Percentiles rank a stretch among this genome's conserved stretches.
These are phyloP conservation scores for Acanthamoeba castellanii DNA, from an alignment of 208 protist genomes.

Conservation along the genomic window DNA sequence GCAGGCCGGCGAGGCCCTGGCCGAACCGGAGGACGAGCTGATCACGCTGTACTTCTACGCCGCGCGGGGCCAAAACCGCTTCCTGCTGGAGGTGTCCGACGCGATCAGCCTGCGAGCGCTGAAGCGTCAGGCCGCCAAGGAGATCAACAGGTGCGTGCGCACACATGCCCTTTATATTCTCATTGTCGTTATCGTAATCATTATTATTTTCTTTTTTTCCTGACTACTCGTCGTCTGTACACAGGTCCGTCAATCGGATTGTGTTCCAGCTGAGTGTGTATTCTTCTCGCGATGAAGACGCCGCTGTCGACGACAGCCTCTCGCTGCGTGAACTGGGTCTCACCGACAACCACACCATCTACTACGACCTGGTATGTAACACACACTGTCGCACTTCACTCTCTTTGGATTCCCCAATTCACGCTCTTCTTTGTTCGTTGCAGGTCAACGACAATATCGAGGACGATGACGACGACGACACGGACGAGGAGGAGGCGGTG, in stretches of 20 bases:
- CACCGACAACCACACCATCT: constrained; percentile 36
- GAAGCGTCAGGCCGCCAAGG: background rate
- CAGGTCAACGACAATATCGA: background rate
- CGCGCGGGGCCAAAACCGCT: background rate
- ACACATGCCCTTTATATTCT: background rate
- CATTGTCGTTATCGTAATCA: background rate
- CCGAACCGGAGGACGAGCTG: background rate
- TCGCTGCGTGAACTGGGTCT: constrained; percentile 4
- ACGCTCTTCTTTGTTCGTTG: too few relatives aligned
- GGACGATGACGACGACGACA: background rate
- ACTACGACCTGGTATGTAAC: constrained; percentile 13
- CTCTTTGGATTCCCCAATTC: too few relatives aligned
- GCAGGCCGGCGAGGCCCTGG: background rate
- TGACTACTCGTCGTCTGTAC: background rate
- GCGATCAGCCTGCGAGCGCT: constrained; percentile 7
- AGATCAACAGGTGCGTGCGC: background rate
- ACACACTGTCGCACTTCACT: too few relatives aligned
- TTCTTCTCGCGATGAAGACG: background rate
- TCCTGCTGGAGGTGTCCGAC: constrained; percentile 25
- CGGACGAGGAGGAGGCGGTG: background rate
- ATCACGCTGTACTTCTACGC: constrained; percentile 46
- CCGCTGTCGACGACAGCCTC: background rate
- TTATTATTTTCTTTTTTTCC: background rate
- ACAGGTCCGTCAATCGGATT: background rate
- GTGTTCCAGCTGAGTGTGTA: constrained; percentile 13